Percentiles rank a stretch among this genome's conserved stretches.
phyloP scores from a whole-genome alignment of 257 asterid species.

The Eucommia ulmoides region DNA sequence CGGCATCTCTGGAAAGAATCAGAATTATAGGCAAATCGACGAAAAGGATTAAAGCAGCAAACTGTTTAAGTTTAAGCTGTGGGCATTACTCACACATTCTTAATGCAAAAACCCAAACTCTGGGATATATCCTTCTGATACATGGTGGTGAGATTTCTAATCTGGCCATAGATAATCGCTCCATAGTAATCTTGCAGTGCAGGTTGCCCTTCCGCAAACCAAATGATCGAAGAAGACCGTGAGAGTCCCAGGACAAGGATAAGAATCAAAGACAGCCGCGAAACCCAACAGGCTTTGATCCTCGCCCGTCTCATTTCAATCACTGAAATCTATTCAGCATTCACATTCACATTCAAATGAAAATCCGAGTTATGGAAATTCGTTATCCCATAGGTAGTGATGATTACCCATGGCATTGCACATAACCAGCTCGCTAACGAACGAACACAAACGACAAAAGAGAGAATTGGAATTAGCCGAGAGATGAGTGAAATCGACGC shows the following conservation, averaged over 20 bases:
- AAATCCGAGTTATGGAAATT: too few relatives aligned
- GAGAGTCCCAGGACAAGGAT: slow-evolving; percentile 29
- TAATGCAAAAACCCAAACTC: slow-evolving; percentile 66
- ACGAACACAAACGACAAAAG: too few relatives aligned
- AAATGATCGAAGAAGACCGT: slow-evolving; percentile 23
- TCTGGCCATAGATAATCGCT: slow-evolving; percentile 61
- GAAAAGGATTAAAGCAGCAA: neutral
- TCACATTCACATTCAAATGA: slow-evolving; percentile 17
- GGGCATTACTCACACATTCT: slow-evolving; percentile 55
- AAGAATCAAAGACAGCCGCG: slow-evolving; percentile 35
- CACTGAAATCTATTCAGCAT: slow-evolving; percentile 16
- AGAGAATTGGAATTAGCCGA: too few relatives aligned
- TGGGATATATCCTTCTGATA: slow-evolving; percentile 49
- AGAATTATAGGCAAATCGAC: slow-evolving; percentile 9
- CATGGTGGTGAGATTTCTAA: slow-evolving; percentile 61
- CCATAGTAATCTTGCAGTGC: slow-evolving; percentile 45
- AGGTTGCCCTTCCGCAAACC: slow-evolving; percentile 49
- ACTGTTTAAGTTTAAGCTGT: neutral
- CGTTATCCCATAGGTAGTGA: neutral
- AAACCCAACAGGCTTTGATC: slow-evolving; percentile 40
- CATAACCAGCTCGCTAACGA: neutral
- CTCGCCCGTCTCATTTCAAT: slow-evolving; percentile 70
- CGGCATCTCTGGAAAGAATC: slow-evolving; percentile 52
- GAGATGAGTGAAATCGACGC: too few relatives aligned
- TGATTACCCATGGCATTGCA: neutral